Evolutionary conservation across 192 early-diverging fungal genomes (phyloP).

Genomic region (Entomortierella lignicola): DNA sequence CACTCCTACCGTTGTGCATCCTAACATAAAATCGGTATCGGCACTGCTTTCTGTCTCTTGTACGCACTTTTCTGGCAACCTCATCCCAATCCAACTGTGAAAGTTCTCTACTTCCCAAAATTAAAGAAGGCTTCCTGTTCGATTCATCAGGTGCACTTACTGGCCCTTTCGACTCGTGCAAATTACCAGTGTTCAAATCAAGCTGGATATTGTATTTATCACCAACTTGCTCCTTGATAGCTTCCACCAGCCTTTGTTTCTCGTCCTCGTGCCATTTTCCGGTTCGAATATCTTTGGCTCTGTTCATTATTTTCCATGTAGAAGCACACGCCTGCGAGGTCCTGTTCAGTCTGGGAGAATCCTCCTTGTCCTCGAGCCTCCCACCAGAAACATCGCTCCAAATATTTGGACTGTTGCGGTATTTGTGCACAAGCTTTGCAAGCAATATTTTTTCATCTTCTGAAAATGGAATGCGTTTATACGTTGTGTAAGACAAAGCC

Average conservation of each 20-base stretch:
- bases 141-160: too few species aligned
- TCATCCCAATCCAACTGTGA: neutral
- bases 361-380: neutral
- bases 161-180: too few species aligned
- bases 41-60: neutral
- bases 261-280: neutral
- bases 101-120: neutral
- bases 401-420: neutral
- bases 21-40: neutral
- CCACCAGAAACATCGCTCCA: neutral
- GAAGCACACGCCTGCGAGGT: neutral
- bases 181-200: too few species aligned
- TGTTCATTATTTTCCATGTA: neutral
- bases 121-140: neutral
- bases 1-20: neutral
- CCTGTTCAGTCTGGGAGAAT: neutral
- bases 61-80: conserved; percentile 1
- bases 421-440: neutral
- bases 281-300: too few species aligned
- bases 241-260: neutral
- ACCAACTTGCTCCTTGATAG: conserved; percentile 6
- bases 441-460: conserved; percentile 2
- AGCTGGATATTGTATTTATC: neutral
- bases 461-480: neutral
- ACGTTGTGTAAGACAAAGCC: too few species aligned